Evolutionary conservation across 116 monocot species (phyloP).

Genomic region (Iris pallida): DNA sequence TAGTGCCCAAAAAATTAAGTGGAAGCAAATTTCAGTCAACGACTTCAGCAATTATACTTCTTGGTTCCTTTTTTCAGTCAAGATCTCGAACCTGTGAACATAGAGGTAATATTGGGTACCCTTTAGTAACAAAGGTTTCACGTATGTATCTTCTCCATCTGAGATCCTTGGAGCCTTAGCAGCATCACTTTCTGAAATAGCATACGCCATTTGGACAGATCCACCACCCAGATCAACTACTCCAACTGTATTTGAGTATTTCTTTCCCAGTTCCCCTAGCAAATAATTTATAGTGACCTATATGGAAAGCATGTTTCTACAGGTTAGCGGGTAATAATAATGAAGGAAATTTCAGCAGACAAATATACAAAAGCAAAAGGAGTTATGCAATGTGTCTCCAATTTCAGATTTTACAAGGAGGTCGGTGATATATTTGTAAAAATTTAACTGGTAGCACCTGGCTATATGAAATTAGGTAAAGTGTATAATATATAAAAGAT

Average conservation of each 20-base stretch:
- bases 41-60: neutral
- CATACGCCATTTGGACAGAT: conserved; percentile 99
- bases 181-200: conserved; percentile 84
- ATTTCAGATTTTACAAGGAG: too few relatives aligned
- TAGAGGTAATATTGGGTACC: conserved; percentile 82
- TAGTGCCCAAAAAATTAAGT: neutral
- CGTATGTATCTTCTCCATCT: conserved; percentile 71
- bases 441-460: too few relatives aligned
- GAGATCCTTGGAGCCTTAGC: conserved; percentile 49
- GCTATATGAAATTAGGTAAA: too few relatives aligned
- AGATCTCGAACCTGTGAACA: conserved; percentile 73
- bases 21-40: conserved; percentile 2
- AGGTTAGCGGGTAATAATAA: conserved; percentile 4
- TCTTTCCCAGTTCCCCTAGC: conserved; percentile 63
- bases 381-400: too few relatives aligned
- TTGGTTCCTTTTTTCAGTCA: neutral
- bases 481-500: too few relatives aligned
- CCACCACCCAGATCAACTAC: conserved; percentile 96
- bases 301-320: conserved; percentile 3
- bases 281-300: conserved; percentile 95
- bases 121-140: conserved; percentile 67
- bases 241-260: conserved; percentile 73
- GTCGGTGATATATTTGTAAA: too few relatives aligned
- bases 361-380: too few relatives aligned
- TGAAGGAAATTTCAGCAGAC: too few relatives aligned